These are phyloP conservation scores for Botrytis tulipae DNA, from an alignment of 2,329 filamentous ascomycete genomes.

Conservation along the genomic window DNA sequence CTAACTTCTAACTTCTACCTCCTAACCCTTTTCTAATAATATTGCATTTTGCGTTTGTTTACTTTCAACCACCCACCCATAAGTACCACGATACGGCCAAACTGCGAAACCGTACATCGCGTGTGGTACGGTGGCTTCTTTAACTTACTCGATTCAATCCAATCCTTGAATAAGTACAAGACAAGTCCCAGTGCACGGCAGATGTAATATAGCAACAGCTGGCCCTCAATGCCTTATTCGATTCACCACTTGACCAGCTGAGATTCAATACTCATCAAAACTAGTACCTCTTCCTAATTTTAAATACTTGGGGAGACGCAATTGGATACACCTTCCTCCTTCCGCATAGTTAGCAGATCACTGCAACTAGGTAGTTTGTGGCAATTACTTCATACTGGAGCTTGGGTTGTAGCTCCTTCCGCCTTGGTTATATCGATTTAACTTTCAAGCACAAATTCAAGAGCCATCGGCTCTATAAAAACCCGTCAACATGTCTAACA, in stretches of 20 bases:
- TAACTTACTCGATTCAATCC: neutral
- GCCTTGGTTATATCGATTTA: conserved; percentile 12
- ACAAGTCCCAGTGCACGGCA: conserved; percentile 7
- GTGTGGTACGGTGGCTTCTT: conserved; percentile 20
- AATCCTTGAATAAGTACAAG: neutral
- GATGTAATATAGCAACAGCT: conserved; percentile 13
- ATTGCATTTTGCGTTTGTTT: conserved; percentile 10
- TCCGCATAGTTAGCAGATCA: conserved; percentile 19
- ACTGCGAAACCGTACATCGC: neutral
- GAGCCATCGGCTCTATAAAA: conserved; percentile 22
- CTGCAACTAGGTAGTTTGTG: conserved; percentile 6
- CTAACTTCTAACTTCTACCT: neutral
- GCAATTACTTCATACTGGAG: conserved; percentile 18
- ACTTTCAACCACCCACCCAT: conserved; percentile 1
- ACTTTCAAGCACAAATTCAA: conserved; percentile 10
- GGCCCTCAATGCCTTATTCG: conserved; percentile 19
- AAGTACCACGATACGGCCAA: neutral
- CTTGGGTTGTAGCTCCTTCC: conserved; percentile 9
- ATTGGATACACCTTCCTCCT: conserved; percentile 10
- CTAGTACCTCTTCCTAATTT: conserved; percentile 1
- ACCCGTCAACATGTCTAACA: conserved; percentile 32
- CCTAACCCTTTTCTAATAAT: conserved; percentile 4
- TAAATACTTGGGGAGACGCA: conserved; percentile 8
- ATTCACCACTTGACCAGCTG: conserved; percentile 18
- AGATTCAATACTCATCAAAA: conserved; percentile 13